Evolutionary conservation across 1,284 basidiomycete species (phyloP), one percentile per base, ranked within the genome.

Genomic region (Sporisorium iseilematis-ciliati): DNA sequence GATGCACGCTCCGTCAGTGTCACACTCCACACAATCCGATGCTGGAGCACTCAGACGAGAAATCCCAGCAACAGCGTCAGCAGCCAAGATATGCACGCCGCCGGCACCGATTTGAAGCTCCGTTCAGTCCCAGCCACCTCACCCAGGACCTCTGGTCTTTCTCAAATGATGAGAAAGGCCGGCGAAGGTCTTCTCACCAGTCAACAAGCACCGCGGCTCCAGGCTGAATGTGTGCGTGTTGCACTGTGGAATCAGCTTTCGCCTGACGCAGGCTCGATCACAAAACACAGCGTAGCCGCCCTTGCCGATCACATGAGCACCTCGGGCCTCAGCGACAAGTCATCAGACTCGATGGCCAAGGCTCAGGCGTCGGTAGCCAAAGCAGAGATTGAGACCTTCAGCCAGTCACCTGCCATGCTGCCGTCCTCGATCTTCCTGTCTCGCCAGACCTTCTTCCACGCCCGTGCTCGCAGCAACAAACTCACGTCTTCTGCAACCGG

Each of bases 331-430:
- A 21, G 25, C n/a, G 58, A 54, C 16, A 54, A 50, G 18, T 53
- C 57, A 3, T 20, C 54, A 4, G 52, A 29, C 21, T 23, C 50
- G 26, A 6, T 38, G 21, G 23, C 42, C 26, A 56, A 21, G 35
- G 41, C 49, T 25, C 18, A 57, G 8, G 48, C 65, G 4, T 66
- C 59, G 31, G 54, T 77, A 5, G 65, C 75, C 33, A 65, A 73
- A 29, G 65, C 69, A 31, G 75, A 77, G 49, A 68, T 77, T 41
- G 75, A 77, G 42, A 77, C 75, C 0, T 73, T 73, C 60, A 77
- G 75, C 51, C 75, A 72, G 31, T 59, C 75, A 2, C 59, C 65
- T 4, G 46, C 65, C 20, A 67, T 77, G 38, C 65, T 77, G 18
- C 75, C 75, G 0, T 43, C 58, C 3, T 69, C 75, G 20, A 65